phyloP scores from a whole-genome alignment of 192 early-diverging fungal genomes.

The Glomus cerebriforme region DNA sequence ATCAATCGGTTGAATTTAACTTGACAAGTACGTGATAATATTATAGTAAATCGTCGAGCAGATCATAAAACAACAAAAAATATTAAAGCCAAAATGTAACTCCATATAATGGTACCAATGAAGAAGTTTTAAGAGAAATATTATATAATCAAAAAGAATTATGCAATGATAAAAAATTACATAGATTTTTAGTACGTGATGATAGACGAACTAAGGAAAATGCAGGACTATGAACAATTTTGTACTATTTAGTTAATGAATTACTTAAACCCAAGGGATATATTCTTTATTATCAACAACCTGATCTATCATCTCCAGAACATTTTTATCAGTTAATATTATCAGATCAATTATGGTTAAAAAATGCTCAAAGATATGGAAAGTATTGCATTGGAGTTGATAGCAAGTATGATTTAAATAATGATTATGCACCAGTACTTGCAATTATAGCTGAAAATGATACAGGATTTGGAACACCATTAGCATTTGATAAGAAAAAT shows the following conservation, averaged over 20 bases:
- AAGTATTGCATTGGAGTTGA: background rate
- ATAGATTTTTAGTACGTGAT: background rate
- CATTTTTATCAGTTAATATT: background rate
- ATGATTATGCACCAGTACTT: background rate
- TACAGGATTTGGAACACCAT: background rate
- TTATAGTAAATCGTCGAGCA: background rate
- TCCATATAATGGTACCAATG: background rate
- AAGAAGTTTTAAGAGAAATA: background rate
- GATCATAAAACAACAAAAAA: background rate
- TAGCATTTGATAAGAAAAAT: conserved; percentile 1
- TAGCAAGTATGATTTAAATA: conserved; percentile 16
- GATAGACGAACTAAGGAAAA: background rate
- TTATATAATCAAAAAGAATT: background rate
- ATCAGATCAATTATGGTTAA: background rate
- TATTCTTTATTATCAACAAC: background rate
- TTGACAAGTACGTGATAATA: background rate
- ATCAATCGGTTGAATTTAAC: background rate
- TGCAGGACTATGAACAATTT: background rate
- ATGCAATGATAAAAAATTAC: background rate
- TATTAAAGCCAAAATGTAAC: background rate
- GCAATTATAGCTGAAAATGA: background rate
- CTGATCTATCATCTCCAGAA: background rate
- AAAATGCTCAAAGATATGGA: background rate
- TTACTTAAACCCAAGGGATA: background rate
- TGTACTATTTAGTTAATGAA: background rate